Evolutionary conservation across 192 early-diverging fungal genomes (phyloP).

Genomic region (Jimgerdemannia flammicorona): DNA sequence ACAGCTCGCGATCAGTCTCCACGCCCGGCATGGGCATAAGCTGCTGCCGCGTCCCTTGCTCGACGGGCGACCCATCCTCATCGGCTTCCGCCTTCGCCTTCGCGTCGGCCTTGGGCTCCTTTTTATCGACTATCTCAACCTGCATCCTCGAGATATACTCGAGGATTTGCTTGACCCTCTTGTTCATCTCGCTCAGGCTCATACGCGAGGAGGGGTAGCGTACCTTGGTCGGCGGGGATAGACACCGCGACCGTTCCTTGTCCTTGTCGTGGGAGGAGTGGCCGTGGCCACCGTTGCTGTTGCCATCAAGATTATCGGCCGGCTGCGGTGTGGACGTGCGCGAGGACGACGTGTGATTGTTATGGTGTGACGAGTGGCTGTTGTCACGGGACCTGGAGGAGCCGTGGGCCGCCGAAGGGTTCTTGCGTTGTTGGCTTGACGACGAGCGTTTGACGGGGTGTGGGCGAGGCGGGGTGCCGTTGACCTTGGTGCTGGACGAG

Average conservation of each 20-base stretch:
- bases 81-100: neutral
- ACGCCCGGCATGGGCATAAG: neutral
- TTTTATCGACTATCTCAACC: slow-evolving; percentile 32
- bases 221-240: slow-evolving; percentile 43
- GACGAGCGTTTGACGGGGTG: neutral
- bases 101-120: neutral
- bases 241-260: neutral
- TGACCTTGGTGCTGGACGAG: neutral
- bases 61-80: neutral
- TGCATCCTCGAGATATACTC: slow-evolving; percentile 53
- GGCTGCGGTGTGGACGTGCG: slow-evolving; percentile 23
- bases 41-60: neutral
- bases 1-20: neutral
- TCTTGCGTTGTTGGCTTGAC: neutral
- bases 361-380: neutral
- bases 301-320: neutral
- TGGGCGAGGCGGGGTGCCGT: neutral
- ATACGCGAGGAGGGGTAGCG: slow-evolving; percentile 48
- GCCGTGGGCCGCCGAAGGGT: neutral
- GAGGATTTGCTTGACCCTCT: slow-evolving; percentile 57
- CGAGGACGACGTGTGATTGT: neutral
- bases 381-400: neutral
- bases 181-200: slow-evolving; percentile 60
- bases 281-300: neutral
- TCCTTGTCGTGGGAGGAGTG: neutral